Base-by-base conservation (phyloP, 805 yeast species). In the Yamadazyma sp. region DNA sequence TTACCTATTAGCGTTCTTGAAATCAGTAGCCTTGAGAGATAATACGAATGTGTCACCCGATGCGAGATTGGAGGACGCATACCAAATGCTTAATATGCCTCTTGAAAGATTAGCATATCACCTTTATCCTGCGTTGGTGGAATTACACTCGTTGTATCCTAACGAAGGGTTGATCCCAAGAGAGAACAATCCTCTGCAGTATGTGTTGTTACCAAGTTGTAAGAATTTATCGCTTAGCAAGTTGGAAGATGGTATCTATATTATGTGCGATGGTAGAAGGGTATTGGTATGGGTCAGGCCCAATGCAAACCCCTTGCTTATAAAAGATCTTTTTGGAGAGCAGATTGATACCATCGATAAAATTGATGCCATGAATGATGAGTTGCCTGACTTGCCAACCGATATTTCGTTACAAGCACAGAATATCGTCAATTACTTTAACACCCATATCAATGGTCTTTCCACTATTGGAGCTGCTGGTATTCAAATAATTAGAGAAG, bases 41-140 rank as follows among this genome's bases (percentile, higher is more conserved):
- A 58, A 72, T 5, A 62, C 71, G 6, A 63, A 71, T 8, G 59
- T 73, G 22, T 57, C 70, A 9, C 77, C 84, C 19, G 96, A 93
- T 56, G 54, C 75, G 2, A 73, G 95, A 40, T 70, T 86, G 8
- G 72, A 71, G 41, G 75, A 76, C 33, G 64, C 74, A 35, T 71
- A 67, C 42, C 61, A 67, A 31, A 63, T 87, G 54, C 66, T 74
- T 48, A 62, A 71, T 5, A 66, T 76, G 56, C 74, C 84, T 3
- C 55, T 82, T 11, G 78, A 75, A 15, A 70, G 71, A 35, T 64
- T 90, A 14, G 64, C 80, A 15, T 75, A 74, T 42, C 80, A 78
- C 44, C 67, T 93, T 25, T 93, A 90, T 53, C 98, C 99, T 1
- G 79, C 84, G 8, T 66, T 91, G 39, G 70, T 84, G 21, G 85